phyloP scores from a whole-genome alignment of 2,329 filamentous ascomycete genomes.

The Lachnellula subtilissima region DNA sequence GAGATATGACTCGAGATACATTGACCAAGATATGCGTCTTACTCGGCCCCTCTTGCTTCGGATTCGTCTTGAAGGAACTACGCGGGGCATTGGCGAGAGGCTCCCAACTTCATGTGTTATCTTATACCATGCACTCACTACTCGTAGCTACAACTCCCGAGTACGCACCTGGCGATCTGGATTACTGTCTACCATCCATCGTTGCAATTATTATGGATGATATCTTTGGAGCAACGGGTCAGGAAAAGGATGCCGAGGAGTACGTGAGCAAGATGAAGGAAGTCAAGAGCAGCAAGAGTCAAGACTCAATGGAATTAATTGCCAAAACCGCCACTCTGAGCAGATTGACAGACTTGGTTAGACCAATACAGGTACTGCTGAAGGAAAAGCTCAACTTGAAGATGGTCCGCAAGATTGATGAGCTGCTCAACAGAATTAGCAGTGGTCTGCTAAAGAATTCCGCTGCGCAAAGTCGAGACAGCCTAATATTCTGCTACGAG shows the following conservation, averaged over 20 bases:
- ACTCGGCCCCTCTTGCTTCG: constrained; percentile 77
- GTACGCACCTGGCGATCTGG: constrained; percentile 75
- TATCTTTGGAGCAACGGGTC: constrained; percentile 84
- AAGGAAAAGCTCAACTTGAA: constrained; percentile 78
- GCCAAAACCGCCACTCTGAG: constrained; percentile 74
- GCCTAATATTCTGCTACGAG: constrained; percentile 93
- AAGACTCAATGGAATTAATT: constrained; percentile 92
- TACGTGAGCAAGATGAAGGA: constrained; percentile 96
- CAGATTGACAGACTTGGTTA: constrained; percentile 69
- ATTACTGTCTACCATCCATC: constrained; percentile 78
- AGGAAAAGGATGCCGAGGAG: constrained; percentile 95
- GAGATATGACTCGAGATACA: constrained; percentile 87
- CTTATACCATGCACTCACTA: constrained; percentile 90
- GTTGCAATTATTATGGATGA: constrained; percentile 92
- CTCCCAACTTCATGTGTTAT: constrained; percentile 91
- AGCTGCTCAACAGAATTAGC: constrained; percentile 76
- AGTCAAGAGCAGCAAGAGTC: constrained; percentile 96
- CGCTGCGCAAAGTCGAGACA: constrained; percentile 70
- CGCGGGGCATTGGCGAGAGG: constrained; percentile 76
- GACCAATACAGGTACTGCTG: constrained; percentile 72
- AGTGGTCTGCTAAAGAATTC: constrained; percentile 79
- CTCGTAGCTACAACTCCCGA: constrained; percentile 69
- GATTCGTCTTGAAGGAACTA: constrained; percentile 90
- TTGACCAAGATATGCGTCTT: constrained; percentile 77
- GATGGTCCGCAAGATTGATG: constrained; percentile 85